These are phyloP conservation scores for Rhinocladiella similis DNA, from an alignment of 2,329 filamentous ascomycete genomes.

Conservation along the genomic window DNA sequence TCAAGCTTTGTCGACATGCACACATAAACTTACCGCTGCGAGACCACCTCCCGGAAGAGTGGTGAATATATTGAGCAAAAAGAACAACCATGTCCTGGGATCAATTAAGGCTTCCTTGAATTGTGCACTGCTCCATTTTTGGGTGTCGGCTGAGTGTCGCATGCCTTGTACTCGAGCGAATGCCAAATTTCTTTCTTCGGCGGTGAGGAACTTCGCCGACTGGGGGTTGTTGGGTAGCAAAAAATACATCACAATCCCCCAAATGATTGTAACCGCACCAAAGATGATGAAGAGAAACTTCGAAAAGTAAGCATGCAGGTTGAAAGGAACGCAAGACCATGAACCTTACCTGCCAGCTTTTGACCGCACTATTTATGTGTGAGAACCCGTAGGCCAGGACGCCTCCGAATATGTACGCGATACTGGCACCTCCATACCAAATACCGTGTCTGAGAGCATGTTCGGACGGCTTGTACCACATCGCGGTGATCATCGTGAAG, in stretches of 20 bases:
- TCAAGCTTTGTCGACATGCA: background rate
- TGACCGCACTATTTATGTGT: background rate
- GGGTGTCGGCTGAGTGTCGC: conserved; percentile 1
- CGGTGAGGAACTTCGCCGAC: conserved; percentile 5
- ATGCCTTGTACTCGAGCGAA: conserved; percentile 9
- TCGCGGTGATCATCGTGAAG: conserved; percentile 45
- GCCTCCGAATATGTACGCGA: conserved; percentile 19
- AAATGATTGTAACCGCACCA: background rate
- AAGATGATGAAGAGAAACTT: conserved; percentile 12
- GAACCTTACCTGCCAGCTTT: background rate
- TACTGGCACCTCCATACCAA: conserved; percentile 22
- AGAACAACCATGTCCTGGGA: conserved; percentile 35
- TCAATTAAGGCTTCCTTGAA: conserved; percentile 37
- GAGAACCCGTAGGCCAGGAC: conserved; percentile 21
- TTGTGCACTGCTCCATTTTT: conserved; percentile 27
- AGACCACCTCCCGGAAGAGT: conserved; percentile 35
- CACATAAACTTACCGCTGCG: conserved; percentile 28
- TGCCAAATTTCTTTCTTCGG: conserved; percentile 5
- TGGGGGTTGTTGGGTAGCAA: conserved; percentile 10
- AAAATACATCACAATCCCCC: too few relatives aligned
- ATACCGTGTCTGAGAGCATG: conserved; percentile 41
- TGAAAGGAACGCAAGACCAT: too few relatives aligned
- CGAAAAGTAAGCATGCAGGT: background rate
- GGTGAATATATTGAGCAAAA: conserved; percentile 32
- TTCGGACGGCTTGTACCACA: conserved; percentile 49